Conservation (phyloP, 2,329 filamentous ascomycete species). For the Saccharata proteae region DNA sequence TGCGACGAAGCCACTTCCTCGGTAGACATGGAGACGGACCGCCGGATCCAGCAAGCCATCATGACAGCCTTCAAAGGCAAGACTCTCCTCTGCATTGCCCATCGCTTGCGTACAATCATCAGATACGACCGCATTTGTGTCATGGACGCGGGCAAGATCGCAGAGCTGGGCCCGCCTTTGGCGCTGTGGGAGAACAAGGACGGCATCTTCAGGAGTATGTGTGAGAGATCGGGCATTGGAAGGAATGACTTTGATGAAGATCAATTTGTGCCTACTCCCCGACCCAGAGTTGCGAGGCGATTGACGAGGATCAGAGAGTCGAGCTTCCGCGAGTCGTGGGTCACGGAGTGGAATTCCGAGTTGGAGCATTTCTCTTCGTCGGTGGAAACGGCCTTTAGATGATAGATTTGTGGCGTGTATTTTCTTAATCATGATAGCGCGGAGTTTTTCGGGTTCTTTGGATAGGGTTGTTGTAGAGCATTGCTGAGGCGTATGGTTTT, state of each 20-base stretch:
- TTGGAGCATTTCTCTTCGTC: too few relatives aligned
- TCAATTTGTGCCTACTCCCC: too few relatives aligned
- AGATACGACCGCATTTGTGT: slow-evolving; percentile 93
- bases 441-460: too few relatives aligned
- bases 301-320: too few relatives aligned
- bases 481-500: too few relatives aligned
- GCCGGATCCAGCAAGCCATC: slow-evolving; percentile 88
- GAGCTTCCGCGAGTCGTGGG: too few relatives aligned
- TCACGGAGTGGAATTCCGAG: too few relatives aligned
- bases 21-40: slow-evolving; percentile 93
- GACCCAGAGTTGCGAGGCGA: too few relatives aligned
- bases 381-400: too few relatives aligned
- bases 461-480: too few relatives aligned
- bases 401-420: too few relatives aligned
- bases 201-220: slow-evolving; percentile 83
- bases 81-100: slow-evolving; percentile 85
- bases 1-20: slow-evolving; percentile 92
- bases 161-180: slow-evolving; percentile 70
- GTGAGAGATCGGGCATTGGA: slow-evolving; percentile 69
- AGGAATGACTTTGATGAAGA: slow-evolving; percentile 41
- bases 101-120: slow-evolving; percentile 83
- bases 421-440: too few relatives aligned
- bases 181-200: slow-evolving; percentile 54
- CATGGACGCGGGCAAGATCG: slow-evolving; percentile 82
- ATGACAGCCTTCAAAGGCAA: slow-evolving; percentile 71